A percentile compares a stretch with the other conserved stretches of the same genome.
Conservation (phyloP, 306 rosid genomes). For the Fragaria nilgerrensis region DNA sequence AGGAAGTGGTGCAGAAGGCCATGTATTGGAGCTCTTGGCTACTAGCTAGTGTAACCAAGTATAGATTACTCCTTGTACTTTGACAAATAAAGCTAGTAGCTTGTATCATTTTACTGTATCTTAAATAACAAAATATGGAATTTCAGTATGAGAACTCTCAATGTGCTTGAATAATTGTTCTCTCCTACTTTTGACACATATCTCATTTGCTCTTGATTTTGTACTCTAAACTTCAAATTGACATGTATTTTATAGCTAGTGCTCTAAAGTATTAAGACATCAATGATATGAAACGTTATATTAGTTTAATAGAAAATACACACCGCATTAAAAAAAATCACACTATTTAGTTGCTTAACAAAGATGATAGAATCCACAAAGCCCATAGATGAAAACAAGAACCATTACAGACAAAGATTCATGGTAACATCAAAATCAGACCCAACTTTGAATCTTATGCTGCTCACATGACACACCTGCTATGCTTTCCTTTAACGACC, state of each 20-base stretch:
- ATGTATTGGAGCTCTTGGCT: conserved; percentile 2
- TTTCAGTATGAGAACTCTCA: neutral
- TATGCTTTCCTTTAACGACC: conserved; percentile 21
- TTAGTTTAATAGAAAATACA: neutral
- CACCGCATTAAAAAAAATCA: too few relatives aligned
- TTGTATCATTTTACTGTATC: conserved; percentile 6
- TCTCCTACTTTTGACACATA: neutral
- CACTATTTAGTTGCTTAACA: neutral
- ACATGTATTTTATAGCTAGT: too few relatives aligned
- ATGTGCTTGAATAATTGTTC: neutral
- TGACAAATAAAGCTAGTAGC: conserved; percentile 20
- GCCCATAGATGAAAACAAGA: neutral
- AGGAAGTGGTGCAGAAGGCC: conserved; percentile 7
- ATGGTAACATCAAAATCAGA: conserved; percentile 9
- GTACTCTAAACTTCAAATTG: neutral
- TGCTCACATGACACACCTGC: conserved; percentile 1
- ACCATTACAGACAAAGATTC: conserved; percentile 4
- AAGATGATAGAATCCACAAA: neutral
- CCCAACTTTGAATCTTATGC: conserved; percentile 11
- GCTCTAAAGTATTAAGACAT: neutral
- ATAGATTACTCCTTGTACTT: conserved; percentile 25
- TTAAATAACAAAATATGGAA: conserved; percentile 10
- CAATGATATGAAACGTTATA: neutral
- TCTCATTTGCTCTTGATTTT: neutral
- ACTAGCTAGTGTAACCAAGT: conserved; percentile 13